Base-by-base conservation (phyloP, 139 green algal species). In the Tetraselmis striata region DNA sequence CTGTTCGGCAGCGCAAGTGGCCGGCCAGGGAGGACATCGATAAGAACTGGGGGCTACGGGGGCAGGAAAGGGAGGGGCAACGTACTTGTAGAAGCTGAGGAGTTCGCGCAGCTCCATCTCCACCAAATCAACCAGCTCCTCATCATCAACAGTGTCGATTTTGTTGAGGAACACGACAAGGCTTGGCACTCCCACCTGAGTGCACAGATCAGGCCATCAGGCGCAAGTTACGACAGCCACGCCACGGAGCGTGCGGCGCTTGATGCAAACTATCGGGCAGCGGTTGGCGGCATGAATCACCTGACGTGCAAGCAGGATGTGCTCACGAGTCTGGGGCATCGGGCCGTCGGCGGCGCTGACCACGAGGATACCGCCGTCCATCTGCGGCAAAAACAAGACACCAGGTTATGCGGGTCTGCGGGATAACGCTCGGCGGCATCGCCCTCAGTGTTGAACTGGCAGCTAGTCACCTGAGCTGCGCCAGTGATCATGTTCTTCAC, bases 401-500 rank as follows among this genome's bases (percentile, higher is more conserved):
- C 59, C 59, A 76, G 59, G 23, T n/a, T n/a, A n/a, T n/a, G n/a
- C n/a, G n/a, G n/a, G n/a, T n/a, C n/a, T n/a, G n/a, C n/a, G n/a
- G n/a, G n/a, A n/a, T n/a, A n/a, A n/a, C n/a, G n/a, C n/a, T n/a
- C n/a, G n/a, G n/a, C n/a, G n/a, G n/a, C n/a, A n/a, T n/a, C n/a
- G n/a, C n/a, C n/a, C n/a, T n/a, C n/a, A n/a, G n/a, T n/a, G n/a
- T n/a, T n/a, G n/a, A n/a, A n/a, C n/a, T n/a, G n/a, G n/a, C n/a
- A n/a, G n/a, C n/a, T n/a, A n/a, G n/a, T n/a, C 78, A 91, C 90
- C 92, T 95, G 92, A 67, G 94, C 94, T 75, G 94, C 94, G n/a
- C 94, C 94, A 11, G 95, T 98, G 83, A 98, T 98, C 95, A 98
- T 98, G 91, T 98, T 98, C 88, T 99, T 99, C 1, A 99, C 97